phyloP scores from a whole-genome alignment of 768 basidiomycete genomes.

The Suillus placidus region DNA sequence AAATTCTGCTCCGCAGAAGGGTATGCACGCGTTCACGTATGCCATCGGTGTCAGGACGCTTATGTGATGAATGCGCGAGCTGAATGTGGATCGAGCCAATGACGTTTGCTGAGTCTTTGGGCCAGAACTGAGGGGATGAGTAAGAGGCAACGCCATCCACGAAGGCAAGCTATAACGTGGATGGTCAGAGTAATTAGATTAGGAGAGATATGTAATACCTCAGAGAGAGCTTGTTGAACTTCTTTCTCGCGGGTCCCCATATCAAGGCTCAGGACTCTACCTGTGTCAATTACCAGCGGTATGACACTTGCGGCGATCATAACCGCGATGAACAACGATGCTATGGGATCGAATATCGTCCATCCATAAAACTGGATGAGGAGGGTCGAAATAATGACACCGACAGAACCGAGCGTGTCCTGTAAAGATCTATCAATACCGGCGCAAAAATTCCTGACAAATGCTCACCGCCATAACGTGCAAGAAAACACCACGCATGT shows the following conservation, averaged over 20 bases:
- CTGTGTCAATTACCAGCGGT: conserved; percentile 93
- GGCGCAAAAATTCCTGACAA: conserved; percentile 1
- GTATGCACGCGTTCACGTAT: conserved; percentile 78
- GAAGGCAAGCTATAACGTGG: conserved; percentile 55
- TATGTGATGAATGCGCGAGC: conserved; percentile 63
- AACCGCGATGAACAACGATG: conserved; percentile 93
- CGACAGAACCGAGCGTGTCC: conserved; percentile 97
- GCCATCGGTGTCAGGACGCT: conserved; percentile 67
- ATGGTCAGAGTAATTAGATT: neutral
- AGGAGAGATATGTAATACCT: conserved; percentile 47
- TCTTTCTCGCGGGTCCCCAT: conserved; percentile 61
- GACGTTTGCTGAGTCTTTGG: conserved; percentile 82
- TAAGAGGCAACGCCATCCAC: conserved; percentile 85
- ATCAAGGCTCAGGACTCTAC: conserved; percentile 84
- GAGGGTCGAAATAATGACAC: conserved; percentile 95
- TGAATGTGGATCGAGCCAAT: conserved; percentile 94
- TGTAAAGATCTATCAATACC: conserved; percentile 31
- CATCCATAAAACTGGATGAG: conserved; percentile 96
- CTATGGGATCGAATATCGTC: conserved; percentile 99
- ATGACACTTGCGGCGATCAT: conserved; percentile 95
- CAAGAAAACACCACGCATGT: conserved; percentile 98
- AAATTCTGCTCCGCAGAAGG: conserved; percentile 70
- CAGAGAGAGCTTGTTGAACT: conserved; percentile 61
- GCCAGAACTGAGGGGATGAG: conserved; percentile 89
- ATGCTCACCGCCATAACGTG: conserved; percentile 90